Base-by-base conservation (phyloP, 768 basidiomycete genomes). In the Neoboletus subvelutipes region DNA sequence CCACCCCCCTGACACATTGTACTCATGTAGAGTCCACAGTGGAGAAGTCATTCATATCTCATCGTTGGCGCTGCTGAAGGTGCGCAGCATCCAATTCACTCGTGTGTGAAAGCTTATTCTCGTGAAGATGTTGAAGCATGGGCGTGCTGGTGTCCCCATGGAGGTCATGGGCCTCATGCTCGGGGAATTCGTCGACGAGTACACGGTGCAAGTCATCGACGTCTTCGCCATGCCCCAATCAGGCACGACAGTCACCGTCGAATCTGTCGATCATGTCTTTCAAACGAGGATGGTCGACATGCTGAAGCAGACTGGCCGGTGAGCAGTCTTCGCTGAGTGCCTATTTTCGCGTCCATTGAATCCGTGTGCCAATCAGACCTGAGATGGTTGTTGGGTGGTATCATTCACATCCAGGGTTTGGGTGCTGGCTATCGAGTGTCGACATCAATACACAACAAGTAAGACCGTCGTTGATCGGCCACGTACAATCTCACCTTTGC, bases 351-450 rank as follows among this genome's bases (percentile, higher is more conserved):
- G 45, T 52, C 47, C 50, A 54, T 50, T 46, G 47, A 64, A 45
- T 34, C 55, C 28, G 34, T n/a, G 48, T 51, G 47, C 7, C n/a
- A n/a, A 31, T 17, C 56, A 87, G 95, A 65, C 92, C 96, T 33
- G 97, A 98, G 78, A 92, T 89, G 86, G 97, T 98, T 6, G 97
- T 99, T 1, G 97, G 97, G 4, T 99, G 97, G 97, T 99, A 99
- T 69, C 97, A 99, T 75, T 98, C 97, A 39, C 97, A 99, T 79
- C 97, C 97, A 54, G 97, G 97, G 37, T 99, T 98, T 74, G 97
- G 97, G 5, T 99, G 97, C 73, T 99, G 97, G 97, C 78, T 99
- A 40, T 98, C 95, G 45, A 94, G 93, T 65, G 96, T 98, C 22
- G 97, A 99, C 76, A 94, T 98, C 70, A 97, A 98, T 75, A 99